Evolutionary conservation across 1,284 basidiomycete species (phyloP).

Genomic region (Fomitopsis palustris): DNA sequence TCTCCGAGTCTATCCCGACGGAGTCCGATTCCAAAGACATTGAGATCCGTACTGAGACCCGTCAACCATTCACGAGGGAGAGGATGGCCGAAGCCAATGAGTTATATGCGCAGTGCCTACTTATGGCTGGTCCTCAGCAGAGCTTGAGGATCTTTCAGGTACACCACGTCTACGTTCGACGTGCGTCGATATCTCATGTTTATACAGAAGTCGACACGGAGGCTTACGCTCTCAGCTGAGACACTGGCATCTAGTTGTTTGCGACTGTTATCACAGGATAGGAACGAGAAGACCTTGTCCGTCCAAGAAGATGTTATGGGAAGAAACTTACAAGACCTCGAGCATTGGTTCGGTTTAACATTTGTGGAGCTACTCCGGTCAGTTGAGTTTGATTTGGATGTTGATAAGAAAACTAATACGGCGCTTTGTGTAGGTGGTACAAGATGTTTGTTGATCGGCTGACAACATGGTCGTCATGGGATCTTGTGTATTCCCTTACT

Average conservation of each 20-base stretch:
- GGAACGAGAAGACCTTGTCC: neutral
- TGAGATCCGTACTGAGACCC: no score
- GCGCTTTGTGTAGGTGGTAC: neutral
- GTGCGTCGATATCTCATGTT: neutral
- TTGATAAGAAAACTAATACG: no score
- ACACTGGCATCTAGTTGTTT: neutral
- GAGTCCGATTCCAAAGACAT: no score
- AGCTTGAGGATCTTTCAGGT: neutral
- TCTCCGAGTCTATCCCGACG: no score
- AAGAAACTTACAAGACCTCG: neutral
- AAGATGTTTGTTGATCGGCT: neutral
- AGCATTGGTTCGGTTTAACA: neutral
- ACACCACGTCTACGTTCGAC: neutral
- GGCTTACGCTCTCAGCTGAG: neutral
- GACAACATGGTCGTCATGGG: neutral
- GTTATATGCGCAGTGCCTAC: neutral
- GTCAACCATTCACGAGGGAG: no score
- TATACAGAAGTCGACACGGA: neutral
- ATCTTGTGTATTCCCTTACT: neutral
- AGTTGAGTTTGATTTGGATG: neutral
- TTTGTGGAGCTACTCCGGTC: neutral
- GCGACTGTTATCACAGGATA: neutral
- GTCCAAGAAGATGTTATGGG: neutral
- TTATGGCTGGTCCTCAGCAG: neutral
- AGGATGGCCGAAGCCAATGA: neutral